Base-by-base conservation (phyloP, 495 filamentous ascomycete genomes). In the Hyphodiscus hymeniophilus region DNA sequence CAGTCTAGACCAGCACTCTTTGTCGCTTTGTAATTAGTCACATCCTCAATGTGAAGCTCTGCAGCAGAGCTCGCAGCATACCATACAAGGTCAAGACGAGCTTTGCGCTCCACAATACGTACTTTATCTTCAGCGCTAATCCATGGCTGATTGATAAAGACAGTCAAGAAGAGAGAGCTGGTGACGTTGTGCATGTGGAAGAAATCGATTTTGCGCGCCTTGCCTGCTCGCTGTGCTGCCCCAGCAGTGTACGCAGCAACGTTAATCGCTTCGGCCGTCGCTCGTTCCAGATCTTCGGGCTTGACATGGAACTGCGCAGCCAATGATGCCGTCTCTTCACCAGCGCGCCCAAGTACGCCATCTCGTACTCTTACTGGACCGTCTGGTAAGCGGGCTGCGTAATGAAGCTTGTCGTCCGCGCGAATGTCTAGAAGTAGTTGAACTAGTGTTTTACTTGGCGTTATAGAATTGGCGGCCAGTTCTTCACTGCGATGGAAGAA, bases 161-260 rank as follows among this genome's bases (percentile, higher is more conserved):
- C 58, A 13, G 55, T 56, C 40, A 60, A 50, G 40, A 66, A 56
- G 7, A 67, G 60, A 1, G 51, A 56, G 39, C 58, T 53, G 10
- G 62, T 71, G 32, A 67, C 61, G 13, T 48, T 54, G 52, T 71
- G 67, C 66, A 71, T 64, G 28, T 58, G 38, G 60, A 67, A 68
- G 51, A 71, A 71, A 40, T 71, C 67, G 31, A 71, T 60, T 47
- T 60, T 60, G 24, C 54, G 46, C 21, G 47, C 42, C 41, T 63
- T 65, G 10, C 62, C 59, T 1, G 59, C 52, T 2, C 52, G 31
- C 21, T 67, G 63, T 6, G 55, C 57, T 0, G 60, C 54, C 3
- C 56, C 61, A 20, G 52, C 38, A 42, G 54, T 38, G 40, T 63
- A 63, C 1, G 55, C 56, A 3, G 48, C 50, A 38, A 22, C 8